phyloP scores from a whole-genome alignment of 2,329 filamentous ascomycete genomes.

The Cladosporium velox region DNA sequence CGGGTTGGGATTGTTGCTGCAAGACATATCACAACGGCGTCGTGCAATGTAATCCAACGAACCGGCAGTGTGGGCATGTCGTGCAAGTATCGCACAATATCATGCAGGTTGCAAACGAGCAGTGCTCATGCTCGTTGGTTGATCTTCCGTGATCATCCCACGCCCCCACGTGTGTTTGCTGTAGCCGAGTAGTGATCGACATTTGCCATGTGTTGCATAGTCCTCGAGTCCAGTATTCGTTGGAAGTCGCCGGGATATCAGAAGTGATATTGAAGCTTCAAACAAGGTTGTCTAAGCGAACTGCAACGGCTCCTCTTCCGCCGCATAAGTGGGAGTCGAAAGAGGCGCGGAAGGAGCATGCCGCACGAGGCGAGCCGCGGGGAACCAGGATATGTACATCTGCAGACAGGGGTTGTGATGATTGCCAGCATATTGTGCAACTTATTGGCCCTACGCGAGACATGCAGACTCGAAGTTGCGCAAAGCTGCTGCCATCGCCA shows the following conservation, averaged over 20 bases:
- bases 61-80: not conserved
- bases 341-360: constrained; percentile 8
- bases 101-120: not conserved
- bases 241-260: not conserved
- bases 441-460: not conserved
- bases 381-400: constrained; percentile 7
- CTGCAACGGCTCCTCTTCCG: constrained; percentile 1
- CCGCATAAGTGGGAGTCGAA: not conserved
- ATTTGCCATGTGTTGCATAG: not conserved
- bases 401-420: constrained; percentile 10
- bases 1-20: not conserved
- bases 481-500: not conserved
- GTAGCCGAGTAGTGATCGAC: not conserved
- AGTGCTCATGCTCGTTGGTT: constrained; percentile 6
- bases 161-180: not conserved
- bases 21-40: constrained; percentile 11
- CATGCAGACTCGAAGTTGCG: not conserved
- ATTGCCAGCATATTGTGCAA: not conserved
- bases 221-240: not conserved
- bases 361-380: constrained; percentile 9
- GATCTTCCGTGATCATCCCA: not conserved
- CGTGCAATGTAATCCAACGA: not conserved
- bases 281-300: constrained; percentile 4
- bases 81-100: not conserved
- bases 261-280: constrained; percentile 9